Evolutionary conservation across 176 grass and related monocot genomes (phyloP).

Genomic region (Aegilops tauschii): DNA sequence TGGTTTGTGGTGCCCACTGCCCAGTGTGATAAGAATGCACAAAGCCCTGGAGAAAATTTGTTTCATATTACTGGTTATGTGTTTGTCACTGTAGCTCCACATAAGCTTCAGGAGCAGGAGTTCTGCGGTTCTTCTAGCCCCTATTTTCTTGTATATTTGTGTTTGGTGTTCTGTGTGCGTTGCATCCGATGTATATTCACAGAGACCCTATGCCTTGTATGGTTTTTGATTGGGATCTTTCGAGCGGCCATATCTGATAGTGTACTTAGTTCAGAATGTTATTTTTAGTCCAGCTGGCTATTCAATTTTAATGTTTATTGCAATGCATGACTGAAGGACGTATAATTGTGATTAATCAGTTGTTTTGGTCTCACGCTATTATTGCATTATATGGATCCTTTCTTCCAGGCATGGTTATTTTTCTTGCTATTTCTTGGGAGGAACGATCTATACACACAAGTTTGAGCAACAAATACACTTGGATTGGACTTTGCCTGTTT

Average conservation of each 20-base stretch:
- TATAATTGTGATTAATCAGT: constrained; percentile 27
- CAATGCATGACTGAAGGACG: neutral
- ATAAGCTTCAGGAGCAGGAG: neutral
- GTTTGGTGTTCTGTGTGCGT: neutral
- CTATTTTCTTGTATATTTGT: constrained; percentile 45
- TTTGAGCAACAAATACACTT: no score
- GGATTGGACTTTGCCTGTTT: no score
- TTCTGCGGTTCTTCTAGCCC: neutral
- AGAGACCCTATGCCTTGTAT: neutral
- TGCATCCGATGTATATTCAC: constrained; percentile 32
- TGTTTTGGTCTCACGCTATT: neutral
- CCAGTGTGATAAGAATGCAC: neutral
- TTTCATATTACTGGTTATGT: constrained; percentile 37
- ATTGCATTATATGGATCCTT: neutral
- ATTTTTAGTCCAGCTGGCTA: constrained; percentile 18
- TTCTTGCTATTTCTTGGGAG: neutral
- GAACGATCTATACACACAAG: no score
- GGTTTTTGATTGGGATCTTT: constrained; percentile 20
- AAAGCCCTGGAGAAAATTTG: constrained; percentile 8
- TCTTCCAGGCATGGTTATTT: neutral
- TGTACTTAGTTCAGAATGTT: constrained; percentile 18
- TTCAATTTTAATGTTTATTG: constrained; percentile 10
- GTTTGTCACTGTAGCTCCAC: constrained; percentile 25
- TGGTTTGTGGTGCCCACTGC: neutral
- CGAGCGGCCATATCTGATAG: neutral